Base-by-base conservation (phyloP, 106 monocot species). In the Ottelia alismoides region DNA sequence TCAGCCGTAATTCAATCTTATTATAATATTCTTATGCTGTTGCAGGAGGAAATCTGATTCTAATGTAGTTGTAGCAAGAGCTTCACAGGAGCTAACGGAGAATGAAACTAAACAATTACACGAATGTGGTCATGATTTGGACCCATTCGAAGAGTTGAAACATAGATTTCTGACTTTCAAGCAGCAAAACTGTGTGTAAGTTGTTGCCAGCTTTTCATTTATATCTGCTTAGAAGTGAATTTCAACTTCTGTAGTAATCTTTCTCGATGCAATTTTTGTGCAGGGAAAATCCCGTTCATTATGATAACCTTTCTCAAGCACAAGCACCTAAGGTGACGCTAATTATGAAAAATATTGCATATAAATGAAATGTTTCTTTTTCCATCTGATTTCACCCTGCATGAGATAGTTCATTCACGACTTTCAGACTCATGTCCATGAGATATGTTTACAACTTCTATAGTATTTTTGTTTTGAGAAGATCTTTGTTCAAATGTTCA, bases 291-390 rank as follows among this genome's bases (percentile, higher is more conserved):
- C 56, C 53, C 50, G 57, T 47, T 60, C 72, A 79, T 19, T 96
- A 76, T 67, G 58, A 77, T 60, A 82, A 65, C 48, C 96, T 96
- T 60, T 70, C 96, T 35, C 25, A 89, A 54, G 76, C 25, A 43
- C 96, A 96, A 69, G 46, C 75, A 57, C 96, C 96, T 3, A 96
- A 96, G 88, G 96, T 85, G 56, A 52, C 10, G n/a, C 20, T 45
- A n/a, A 46, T 20, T 60, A 17, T 25, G 5, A 17, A 56, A 27
- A 18, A 3, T 11, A 25, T 3, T 49, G 40, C 53, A 26, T 23
- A 44, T 45, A 44, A n/a, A 44, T 25, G 45, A 0, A 27, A 4
- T 31, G 22, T 51, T 47, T 28, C 23, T 22, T 46, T 29, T 28
- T 16, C 11, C 31, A 32, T 31, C 35, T 28, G 19, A 3, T 26